Conservation (phyloP, 768 basidiomycete genomes). For the Mycena floridula region DNA sequence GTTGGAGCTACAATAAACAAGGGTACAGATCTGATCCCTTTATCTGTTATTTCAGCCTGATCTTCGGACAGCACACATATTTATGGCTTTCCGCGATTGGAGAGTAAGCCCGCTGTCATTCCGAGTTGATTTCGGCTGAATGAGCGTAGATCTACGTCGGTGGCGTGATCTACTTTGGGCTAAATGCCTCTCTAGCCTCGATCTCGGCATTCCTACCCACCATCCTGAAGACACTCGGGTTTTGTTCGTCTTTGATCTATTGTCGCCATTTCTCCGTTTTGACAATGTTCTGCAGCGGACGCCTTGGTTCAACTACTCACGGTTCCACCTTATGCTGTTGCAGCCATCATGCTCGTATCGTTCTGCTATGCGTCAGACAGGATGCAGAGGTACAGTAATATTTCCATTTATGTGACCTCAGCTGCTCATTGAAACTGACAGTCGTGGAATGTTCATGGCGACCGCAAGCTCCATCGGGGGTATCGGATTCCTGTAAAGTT, state of each 20-base stretch:
- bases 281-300: slow-evolving; percentile 34
- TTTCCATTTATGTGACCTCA: no score
- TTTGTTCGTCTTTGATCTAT: slow-evolving; percentile 37
- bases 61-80: slow-evolving; percentile 45
- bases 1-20: slow-evolving; percentile 58
- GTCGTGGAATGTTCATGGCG: slow-evolving; percentile 37
- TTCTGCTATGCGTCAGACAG: slow-evolving; percentile 63
- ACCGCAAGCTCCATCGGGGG: slow-evolving; percentile 39
- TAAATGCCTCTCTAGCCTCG: slow-evolving; percentile 73
- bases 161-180: slow-evolving; percentile 73
- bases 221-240: slow-evolving; percentile 69
- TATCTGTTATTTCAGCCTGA: background rate
- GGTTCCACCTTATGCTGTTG: slow-evolving; percentile 76
- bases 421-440: no score
- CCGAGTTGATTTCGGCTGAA: background rate
- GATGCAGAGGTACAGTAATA: slow-evolving; percentile 47
- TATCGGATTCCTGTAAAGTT: slow-evolving; percentile 63
- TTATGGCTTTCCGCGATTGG: slow-evolving; percentile 66
- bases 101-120: slow-evolving; percentile 32
- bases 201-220: slow-evolving; percentile 82
- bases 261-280: background rate
- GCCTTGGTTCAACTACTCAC: slow-evolving; percentile 69
- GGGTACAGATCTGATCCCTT: slow-evolving; percentile 26
- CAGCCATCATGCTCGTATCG: slow-evolving; percentile 53
- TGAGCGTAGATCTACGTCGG: slow-evolving; percentile 46